These are phyloP conservation scores for Phialophora tarda DNA, from an alignment of 2,329 filamentous ascomycete species.

Conservation along the genomic window DNA sequence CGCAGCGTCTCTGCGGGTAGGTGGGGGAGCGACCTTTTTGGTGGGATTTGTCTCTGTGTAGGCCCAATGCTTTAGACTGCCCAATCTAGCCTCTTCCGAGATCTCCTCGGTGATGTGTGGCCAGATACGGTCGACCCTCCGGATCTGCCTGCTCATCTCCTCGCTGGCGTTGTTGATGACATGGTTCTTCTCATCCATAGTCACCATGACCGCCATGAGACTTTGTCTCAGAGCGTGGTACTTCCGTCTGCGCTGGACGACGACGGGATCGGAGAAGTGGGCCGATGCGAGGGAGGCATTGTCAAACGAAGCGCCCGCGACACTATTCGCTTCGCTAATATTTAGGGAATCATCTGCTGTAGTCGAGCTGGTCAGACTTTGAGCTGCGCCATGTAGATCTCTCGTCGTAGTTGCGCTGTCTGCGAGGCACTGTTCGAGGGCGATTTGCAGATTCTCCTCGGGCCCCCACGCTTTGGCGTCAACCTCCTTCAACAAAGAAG, in stretches of 20 bases:
- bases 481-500: conserved; percentile 94
- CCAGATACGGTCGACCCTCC: conserved; percentile 84
- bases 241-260: conserved; percentile 62
- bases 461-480: conserved; percentile 94
- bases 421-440: conserved; percentile 62
- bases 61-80: conserved; percentile 92
- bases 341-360: conserved; percentile 29
- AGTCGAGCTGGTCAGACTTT: conserved; percentile 27
- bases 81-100: conserved; percentile 91
- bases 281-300: conserved; percentile 35
- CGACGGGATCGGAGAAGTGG: conserved; percentile 28
- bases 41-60: conserved; percentile 81
- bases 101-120: conserved; percentile 86
- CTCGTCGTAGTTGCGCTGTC: conserved; percentile 23
- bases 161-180: conserved; percentile 93
- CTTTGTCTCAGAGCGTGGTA: conserved; percentile 79
- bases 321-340: conserved; percentile 34
- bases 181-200: conserved; percentile 96
- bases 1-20: conserved; percentile 67
- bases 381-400: conserved; percentile 19
- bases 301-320: conserved; percentile 34
- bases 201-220: conserved; percentile 83
- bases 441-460: conserved; percentile 78
- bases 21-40: conserved; percentile 57
- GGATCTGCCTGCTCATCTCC: conserved; percentile 81